Evolutionary conservation across 2,329 filamentous ascomycete species (phyloP).

Genomic region (Furcasterigmium furcatum): DNA sequence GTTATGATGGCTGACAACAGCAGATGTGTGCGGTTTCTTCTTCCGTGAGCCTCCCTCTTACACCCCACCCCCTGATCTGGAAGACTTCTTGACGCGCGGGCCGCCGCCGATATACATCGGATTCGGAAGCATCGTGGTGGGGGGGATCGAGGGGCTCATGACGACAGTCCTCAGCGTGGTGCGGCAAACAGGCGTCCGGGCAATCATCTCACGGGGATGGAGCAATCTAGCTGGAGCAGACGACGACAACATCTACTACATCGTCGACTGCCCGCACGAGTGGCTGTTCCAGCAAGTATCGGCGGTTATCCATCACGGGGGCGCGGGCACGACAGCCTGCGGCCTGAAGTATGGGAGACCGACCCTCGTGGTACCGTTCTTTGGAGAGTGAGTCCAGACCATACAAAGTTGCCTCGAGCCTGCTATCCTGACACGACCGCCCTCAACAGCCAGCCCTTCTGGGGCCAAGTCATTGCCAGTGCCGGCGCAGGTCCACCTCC

Average conservation of each 20-base stretch:
- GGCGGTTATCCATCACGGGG: slow-evolving; percentile 10
- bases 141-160: slow-evolving; percentile 50
- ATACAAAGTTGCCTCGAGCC: no score
- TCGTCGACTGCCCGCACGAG: slow-evolving; percentile 11
- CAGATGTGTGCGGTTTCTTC: slow-evolving; percentile 18
- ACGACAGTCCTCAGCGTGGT: slow-evolving; percentile 20
- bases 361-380: slow-evolving; percentile 9
- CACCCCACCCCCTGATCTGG: slow-evolving; percentile 51
- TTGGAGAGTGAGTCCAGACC: slow-evolving; percentile 10
- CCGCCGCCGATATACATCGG: slow-evolving; percentile 63
- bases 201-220: slow-evolving; percentile 10
- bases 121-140: slow-evolving; percentile 64
- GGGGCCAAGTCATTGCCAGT: slow-evolving; percentile 10
- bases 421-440: no score
- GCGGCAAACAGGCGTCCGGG: slow-evolving; percentile 17
- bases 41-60: slow-evolving; percentile 29
- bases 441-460: slow-evolving; percentile 12
- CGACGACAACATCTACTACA: slow-evolving; percentile 6
- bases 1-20: neutral
- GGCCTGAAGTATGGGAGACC: slow-evolving; percentile 8
- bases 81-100: slow-evolving; percentile 50
- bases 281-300: slow-evolving; percentile 11
- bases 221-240: slow-evolving; percentile 6
- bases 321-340: slow-evolving; percentile 9
- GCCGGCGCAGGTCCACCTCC: slow-evolving; percentile 9